phyloP scores from a whole-genome alignment of 768 basidiomycete species.

The Russula dissimulans region DNA sequence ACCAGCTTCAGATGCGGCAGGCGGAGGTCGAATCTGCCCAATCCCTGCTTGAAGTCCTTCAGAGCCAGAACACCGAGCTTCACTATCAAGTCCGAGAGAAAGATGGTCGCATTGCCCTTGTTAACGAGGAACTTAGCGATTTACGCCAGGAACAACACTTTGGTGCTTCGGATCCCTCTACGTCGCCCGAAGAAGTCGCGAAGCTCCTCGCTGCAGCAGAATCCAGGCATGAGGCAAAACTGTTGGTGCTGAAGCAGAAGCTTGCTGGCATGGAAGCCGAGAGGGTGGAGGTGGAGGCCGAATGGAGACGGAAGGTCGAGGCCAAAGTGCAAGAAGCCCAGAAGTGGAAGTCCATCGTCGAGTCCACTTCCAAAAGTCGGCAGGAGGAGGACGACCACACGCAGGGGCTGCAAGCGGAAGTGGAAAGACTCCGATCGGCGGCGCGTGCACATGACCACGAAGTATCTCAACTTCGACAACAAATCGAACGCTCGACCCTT shows the following conservation, averaged over 20 bases:
- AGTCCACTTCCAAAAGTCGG: slow-evolving; percentile 45
- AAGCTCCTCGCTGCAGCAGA: slow-evolving; percentile 67
- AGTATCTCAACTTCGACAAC: slow-evolving; percentile 44
- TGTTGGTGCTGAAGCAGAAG: slow-evolving; percentile 61
- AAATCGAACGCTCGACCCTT: slow-evolving; percentile 42
- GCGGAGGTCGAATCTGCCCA: slow-evolving; percentile 83
- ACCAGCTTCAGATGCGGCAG: slow-evolving; percentile 78
- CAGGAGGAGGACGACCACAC: slow-evolving; percentile 50
- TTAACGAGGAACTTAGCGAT: slow-evolving; percentile 65
- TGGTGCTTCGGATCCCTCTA: slow-evolving; percentile 35
- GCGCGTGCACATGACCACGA: slow-evolving; percentile 40
- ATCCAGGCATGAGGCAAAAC: slow-evolving; percentile 63
- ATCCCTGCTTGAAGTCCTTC: slow-evolving; percentile 62
- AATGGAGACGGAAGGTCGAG: slow-evolving; percentile 78
- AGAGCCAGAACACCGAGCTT: slow-evolving; percentile 73
- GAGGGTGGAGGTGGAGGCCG: slow-evolving; percentile 76
- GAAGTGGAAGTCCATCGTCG: slow-evolving; percentile 51
- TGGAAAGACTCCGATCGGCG: slow-evolving; percentile 43
- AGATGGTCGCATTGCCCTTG: slow-evolving; percentile 57
- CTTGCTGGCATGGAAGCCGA: slow-evolving; percentile 67
- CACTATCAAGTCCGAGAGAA: slow-evolving; percentile 81
- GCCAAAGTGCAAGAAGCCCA: slow-evolving; percentile 76
- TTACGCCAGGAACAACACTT: slow-evolving; percentile 49
- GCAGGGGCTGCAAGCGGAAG: slow-evolving; percentile 43
- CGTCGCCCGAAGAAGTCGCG: slow-evolving; percentile 55